These are phyloP conservation scores for Berkeleyomyces rouxiae DNA, from an alignment of 2,329 filamentous ascomycete genomes.

Conservation along the genomic window DNA sequence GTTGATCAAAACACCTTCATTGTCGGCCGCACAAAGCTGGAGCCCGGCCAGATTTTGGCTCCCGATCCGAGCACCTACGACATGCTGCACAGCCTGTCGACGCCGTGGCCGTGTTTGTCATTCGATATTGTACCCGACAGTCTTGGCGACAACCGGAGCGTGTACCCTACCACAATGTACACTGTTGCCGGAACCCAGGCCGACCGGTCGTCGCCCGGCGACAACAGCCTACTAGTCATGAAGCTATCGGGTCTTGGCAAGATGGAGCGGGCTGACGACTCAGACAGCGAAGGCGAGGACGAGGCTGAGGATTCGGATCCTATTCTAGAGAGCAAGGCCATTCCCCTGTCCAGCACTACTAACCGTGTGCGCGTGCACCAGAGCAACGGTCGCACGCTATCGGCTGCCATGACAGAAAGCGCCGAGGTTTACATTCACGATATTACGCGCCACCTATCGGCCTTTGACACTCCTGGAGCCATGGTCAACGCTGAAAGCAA, in stretches of 20 bases:
- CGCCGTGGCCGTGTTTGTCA: slow-evolving; percentile 91
- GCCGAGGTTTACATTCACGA: slow-evolving; percentile 84
- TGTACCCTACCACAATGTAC: slow-evolving; percentile 93
- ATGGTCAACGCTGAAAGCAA: slow-evolving; percentile 67
- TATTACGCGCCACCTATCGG: slow-evolving; percentile 71
- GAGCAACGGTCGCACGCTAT: slow-evolving; percentile 65
- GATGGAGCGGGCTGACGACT: slow-evolving; percentile 56
- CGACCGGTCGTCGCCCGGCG: slow-evolving; percentile 52
- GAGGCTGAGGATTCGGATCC: slow-evolving; percentile 70
- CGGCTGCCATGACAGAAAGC: slow-evolving; percentile 85
- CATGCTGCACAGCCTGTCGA: slow-evolving; percentile 88
- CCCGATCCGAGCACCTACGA: slow-evolving; percentile 92
- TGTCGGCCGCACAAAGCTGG: slow-evolving; percentile 80
- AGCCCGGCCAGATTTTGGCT: slow-evolving; percentile 75
- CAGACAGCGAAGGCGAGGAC: slow-evolving; percentile 51
- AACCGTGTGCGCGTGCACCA: slow-evolving; percentile 85
- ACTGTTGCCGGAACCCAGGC: slow-evolving; percentile 90
- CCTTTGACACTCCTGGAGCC: slow-evolving; percentile 79
- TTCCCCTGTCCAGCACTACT: slow-evolving; percentile 72
- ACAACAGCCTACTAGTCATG: slow-evolving; percentile 91
- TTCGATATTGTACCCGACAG: slow-evolving; percentile 81
- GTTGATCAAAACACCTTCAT: slow-evolving; percentile 92
- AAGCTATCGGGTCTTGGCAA: slow-evolving; percentile 84
- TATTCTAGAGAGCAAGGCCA: slow-evolving; percentile 81
- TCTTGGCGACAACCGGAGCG: slow-evolving; percentile 74